Percentiles rank a stretch among this genome's conserved stretches.
These are phyloP conservation scores for Botryosphaeria dothidea DNA, from an alignment of 2,329 filamentous ascomycete genomes.

Conservation along the genomic window DNA sequence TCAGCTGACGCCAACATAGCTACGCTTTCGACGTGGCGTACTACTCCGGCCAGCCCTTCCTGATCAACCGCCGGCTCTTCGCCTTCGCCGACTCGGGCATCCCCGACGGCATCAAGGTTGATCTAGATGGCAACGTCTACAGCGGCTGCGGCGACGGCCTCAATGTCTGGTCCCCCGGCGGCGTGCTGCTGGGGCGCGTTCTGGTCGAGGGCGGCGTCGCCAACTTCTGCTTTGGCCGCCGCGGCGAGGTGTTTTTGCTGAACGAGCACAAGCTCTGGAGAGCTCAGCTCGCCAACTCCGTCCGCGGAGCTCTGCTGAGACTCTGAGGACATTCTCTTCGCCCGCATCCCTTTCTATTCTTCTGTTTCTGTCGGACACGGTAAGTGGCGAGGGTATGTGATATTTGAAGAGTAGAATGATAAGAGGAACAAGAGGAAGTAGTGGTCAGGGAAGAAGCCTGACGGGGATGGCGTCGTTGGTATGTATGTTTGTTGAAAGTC, in stretches of 20 bases:
- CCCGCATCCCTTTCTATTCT: too few species aligned
- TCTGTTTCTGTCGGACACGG: too few species aligned
- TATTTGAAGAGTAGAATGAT: too few species aligned
- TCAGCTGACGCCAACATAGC: slow-evolving; percentile 23
- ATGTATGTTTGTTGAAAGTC: too few species aligned
- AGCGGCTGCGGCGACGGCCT: slow-evolving; percentile 52
- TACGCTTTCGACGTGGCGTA: slow-evolving; percentile 44
- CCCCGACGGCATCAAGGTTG: slow-evolving; percentile 53
- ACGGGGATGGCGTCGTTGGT: too few species aligned
- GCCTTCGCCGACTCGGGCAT: slow-evolving; percentile 50
- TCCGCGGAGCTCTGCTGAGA: slow-evolving; percentile 23
- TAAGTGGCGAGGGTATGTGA: too few species aligned
- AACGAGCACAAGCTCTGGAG: slow-evolving; percentile 40
- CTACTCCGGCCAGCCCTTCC: slow-evolving; percentile 37
- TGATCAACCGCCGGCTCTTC: slow-evolving; percentile 53
- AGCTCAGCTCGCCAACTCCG: slow-evolving; percentile 19
- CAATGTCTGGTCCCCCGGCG: slow-evolving; percentile 51
- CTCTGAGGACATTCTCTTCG: too few species aligned
- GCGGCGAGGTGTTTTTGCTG: slow-evolving; percentile 50
- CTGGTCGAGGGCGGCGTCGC: slow-evolving; percentile 40
- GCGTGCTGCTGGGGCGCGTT: slow-evolving; percentile 44
- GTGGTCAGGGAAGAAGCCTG: too few species aligned
- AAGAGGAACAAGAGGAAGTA: too few species aligned
- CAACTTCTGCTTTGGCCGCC: slow-evolving; percentile 51
- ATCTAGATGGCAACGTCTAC: slow-evolving; percentile 58